These are phyloP conservation scores for Entamoeba nuttalli DNA, from an alignment of 208 protist species.

Conservation along the genomic window DNA sequence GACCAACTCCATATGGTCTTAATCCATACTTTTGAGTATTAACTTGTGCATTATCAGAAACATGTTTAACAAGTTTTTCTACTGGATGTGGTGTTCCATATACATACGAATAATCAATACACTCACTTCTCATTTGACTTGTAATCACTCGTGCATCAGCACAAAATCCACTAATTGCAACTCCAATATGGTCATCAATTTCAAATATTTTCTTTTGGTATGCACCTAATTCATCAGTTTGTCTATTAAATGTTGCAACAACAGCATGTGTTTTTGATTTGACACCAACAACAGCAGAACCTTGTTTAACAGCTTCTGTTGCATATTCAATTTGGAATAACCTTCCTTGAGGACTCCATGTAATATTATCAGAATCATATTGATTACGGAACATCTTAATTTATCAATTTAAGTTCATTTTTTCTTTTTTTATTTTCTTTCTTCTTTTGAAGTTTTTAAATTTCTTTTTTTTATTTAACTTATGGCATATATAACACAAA, in stretches of 20 bases:
- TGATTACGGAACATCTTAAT: neutral
- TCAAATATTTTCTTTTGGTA: conserved; percentile 49
- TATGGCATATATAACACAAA: too few species aligned
- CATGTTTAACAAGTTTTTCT: neutral
- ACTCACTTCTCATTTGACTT: conserved; percentile 56
- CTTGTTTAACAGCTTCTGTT: conserved; percentile 19
- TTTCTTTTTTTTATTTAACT: too few species aligned
- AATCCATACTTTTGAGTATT: conserved; percentile 4
- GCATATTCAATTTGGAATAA: conserved; percentile 24
- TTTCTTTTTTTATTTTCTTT: neutral
- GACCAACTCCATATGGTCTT: conserved; percentile 14
- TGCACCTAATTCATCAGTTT: neutral
- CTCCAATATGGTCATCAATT: conserved; percentile 79
- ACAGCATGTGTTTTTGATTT: neutral
- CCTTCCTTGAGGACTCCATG: neutral
- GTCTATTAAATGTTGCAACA: neutral
- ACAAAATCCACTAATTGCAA: conserved; percentile 83
- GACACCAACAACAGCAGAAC: conserved; percentile 1
- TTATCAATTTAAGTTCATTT: neutral
- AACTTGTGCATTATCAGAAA: conserved; percentile 13
- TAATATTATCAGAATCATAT: neutral
- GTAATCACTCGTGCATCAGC: conserved; percentile 92
- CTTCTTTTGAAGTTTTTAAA: too few species aligned
- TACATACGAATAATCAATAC: neutral
- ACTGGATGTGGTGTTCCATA: conserved; percentile 2